A percentile compares a stretch with the other conserved stretches of the same genome.
phyloP scores from a whole-genome alignment of 208 protist species.

The Zelonia costaricensis region DNA sequence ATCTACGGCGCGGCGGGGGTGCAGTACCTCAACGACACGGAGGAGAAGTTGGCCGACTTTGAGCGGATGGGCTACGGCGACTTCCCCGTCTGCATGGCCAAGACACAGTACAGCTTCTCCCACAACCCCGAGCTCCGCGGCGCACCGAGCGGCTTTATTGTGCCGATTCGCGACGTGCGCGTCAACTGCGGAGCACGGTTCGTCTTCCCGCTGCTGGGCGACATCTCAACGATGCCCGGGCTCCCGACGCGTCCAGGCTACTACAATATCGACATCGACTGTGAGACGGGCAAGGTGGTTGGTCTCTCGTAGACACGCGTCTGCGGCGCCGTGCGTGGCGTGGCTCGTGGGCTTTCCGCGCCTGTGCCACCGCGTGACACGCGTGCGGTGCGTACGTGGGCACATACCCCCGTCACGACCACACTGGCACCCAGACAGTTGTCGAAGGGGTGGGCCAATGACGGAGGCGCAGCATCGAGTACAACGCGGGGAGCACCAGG shows the following conservation, averaged over 20 bases:
- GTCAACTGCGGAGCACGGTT: slow-evolving; percentile 95
- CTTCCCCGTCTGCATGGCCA: slow-evolving; percentile 97
- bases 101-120: slow-evolving; percentile 97
- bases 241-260: slow-evolving; percentile 96
- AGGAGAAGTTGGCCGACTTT: slow-evolving; percentile 89
- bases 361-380: neutral
- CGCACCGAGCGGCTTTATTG: slow-evolving; percentile 84
- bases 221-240: slow-evolving; percentile 95
- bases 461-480: too few species aligned
- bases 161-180: slow-evolving; percentile 95
- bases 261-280: slow-evolving; percentile 97
- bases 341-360: neutral
- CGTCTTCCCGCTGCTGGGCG: slow-evolving; percentile 94
- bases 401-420: too few species aligned
- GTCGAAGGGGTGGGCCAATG: too few species aligned
- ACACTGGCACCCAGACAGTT: too few species aligned
- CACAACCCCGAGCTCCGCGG: slow-evolving; percentile 91
- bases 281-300: slow-evolving; percentile 84
- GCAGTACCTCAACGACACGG: slow-evolving; percentile 85
- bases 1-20: slow-evolving; percentile 95
- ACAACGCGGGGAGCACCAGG: too few species aligned
- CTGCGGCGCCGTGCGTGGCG: neutral
- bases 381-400: neutral
- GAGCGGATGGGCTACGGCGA: slow-evolving; percentile 75
- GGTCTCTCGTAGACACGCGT: slow-evolving; percentile 87